These are phyloP conservation scores for Teratosphaeria gauchensis DNA, from an alignment of 2,329 filamentous ascomycete genomes.

Conservation along the genomic window DNA sequence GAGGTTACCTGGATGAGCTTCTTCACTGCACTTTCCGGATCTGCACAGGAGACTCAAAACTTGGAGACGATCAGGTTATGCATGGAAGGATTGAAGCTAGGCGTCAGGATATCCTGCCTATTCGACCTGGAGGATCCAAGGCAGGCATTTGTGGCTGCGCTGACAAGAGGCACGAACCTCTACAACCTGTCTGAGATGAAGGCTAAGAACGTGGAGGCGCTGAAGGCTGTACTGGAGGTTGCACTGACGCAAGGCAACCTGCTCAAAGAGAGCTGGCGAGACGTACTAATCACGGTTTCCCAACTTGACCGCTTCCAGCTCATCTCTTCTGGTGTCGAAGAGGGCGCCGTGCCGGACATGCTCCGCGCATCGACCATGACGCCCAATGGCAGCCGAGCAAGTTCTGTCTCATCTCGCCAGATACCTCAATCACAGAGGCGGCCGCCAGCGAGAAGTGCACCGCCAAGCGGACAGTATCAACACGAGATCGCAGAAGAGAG, in stretches of 20 bases:
- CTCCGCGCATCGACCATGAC: slow-evolving; percentile 50
- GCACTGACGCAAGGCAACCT: slow-evolving; percentile 88
- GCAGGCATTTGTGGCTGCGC: slow-evolving; percentile 85
- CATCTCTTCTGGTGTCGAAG: slow-evolving; percentile 88
- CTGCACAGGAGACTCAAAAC: slow-evolving; percentile 89
- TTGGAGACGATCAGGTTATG: slow-evolving; percentile 85
- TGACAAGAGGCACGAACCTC: slow-evolving; percentile 89
- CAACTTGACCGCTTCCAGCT: slow-evolving; percentile 92
- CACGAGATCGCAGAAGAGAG: slow-evolving; percentile 84
- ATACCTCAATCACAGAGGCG: slow-evolving; percentile 37
- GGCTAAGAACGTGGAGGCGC: slow-evolving; percentile 89
- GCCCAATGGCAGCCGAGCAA: neutral
- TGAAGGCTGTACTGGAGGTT: slow-evolving; percentile 84
- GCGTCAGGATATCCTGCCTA: slow-evolving; percentile 83
- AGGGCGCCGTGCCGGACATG: slow-evolving; percentile 84
- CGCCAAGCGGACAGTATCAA: slow-evolving; percentile 41
- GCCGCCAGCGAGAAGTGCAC: slow-evolving; percentile 36
- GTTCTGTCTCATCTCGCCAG: neutral
- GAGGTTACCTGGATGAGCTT: slow-evolving; percentile 99
- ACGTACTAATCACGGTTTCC: slow-evolving; percentile 88
- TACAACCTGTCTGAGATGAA: slow-evolving; percentile 94
- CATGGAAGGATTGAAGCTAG: slow-evolving; percentile 89
- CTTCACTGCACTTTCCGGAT: slow-evolving; percentile 84
- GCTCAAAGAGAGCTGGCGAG: slow-evolving; percentile 84
- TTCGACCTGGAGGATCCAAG: slow-evolving; percentile 90